These are phyloP conservation scores for Phytophthora aleatoria DNA, from an alignment of 352 stramenopile species.

Conservation along the genomic window DNA sequence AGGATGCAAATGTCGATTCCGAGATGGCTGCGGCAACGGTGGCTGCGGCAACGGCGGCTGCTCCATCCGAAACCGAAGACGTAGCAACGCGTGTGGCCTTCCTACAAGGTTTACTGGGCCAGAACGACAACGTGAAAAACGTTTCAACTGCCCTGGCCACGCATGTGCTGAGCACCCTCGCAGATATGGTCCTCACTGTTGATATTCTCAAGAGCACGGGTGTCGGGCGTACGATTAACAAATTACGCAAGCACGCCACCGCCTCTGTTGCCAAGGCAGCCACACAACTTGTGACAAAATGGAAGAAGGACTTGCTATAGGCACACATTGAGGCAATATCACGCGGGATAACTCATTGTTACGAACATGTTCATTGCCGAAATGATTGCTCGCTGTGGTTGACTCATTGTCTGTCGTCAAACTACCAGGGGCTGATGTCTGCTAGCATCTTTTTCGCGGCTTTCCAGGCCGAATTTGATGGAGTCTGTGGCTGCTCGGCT, in stretches of 20 bases:
- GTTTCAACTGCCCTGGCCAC: slow-evolving; percentile 67
- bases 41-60: slow-evolving; percentile 23
- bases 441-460: slow-evolving; percentile 57
- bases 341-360: background rate
- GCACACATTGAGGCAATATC: background rate
- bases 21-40: slow-evolving; percentile 35
- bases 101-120: slow-evolving; percentile 75
- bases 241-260: slow-evolving; percentile 78
- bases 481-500: slow-evolving; percentile 20
- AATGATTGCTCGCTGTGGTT: background rate
- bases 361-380: slow-evolving; percentile 13
- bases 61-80: slow-evolving; percentile 42
- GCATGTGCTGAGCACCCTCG: slow-evolving; percentile 74
- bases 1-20: slow-evolving; percentile 9
- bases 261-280: slow-evolving; percentile 68
- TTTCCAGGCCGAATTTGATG: slow-evolving; percentile 46
- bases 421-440: slow-evolving; percentile 79
- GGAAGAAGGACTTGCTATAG: slow-evolving; percentile 87
- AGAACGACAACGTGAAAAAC: slow-evolving; percentile 77
- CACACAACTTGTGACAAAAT: slow-evolving; percentile 78
- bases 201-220: slow-evolving; percentile 86
- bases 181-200: slow-evolving; percentile 73
- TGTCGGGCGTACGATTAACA: slow-evolving; percentile 85
- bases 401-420: background rate
- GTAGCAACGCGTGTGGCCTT: slow-evolving; percentile 73